phyloP scores from a whole-genome alignment of 2,329 filamentous ascomycete genomes.

The Dactylonectria estremocensis region DNA sequence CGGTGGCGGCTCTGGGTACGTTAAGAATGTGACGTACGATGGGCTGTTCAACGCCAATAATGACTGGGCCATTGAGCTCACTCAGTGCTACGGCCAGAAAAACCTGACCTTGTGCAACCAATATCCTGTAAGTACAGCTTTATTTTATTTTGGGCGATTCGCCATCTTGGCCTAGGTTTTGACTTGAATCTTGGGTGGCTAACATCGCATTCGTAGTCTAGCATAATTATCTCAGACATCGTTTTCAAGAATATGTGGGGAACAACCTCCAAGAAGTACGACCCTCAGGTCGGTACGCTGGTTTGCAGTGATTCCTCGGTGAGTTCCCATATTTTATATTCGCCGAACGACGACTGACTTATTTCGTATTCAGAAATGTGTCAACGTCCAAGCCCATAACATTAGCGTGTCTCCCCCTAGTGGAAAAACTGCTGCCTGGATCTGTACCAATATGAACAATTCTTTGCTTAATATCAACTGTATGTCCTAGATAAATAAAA shows the following conservation, averaged over 20 bases:
- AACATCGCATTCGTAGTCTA: background rate
- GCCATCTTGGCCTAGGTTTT: background rate
- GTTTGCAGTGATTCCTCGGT: background rate
- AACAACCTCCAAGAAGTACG: background rate
- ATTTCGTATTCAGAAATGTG: background rate
- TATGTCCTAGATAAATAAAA: background rate
- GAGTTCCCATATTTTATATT: background rate
- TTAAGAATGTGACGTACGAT: constrained; percentile 78
- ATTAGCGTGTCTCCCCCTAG: background rate
- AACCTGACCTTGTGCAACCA: background rate
- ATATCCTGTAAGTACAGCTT: background rate
- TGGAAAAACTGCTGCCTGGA: background rate
- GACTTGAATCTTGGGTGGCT: background rate
- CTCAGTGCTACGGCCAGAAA: constrained; percentile 38
- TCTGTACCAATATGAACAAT: background rate
- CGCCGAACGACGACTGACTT: background rate
- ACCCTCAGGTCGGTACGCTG: background rate
- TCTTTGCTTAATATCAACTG: background rate
- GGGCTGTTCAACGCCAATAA: constrained; percentile 72
- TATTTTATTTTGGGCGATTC: background rate
- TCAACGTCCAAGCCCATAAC: background rate
- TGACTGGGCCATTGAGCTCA: constrained; percentile 56
- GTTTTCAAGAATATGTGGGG: constrained; percentile 1
- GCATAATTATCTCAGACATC: background rate
- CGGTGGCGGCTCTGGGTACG: constrained; percentile 65